Conservation (phyloP, 208 protist genomes). For the Willaertia magna region DNA sequence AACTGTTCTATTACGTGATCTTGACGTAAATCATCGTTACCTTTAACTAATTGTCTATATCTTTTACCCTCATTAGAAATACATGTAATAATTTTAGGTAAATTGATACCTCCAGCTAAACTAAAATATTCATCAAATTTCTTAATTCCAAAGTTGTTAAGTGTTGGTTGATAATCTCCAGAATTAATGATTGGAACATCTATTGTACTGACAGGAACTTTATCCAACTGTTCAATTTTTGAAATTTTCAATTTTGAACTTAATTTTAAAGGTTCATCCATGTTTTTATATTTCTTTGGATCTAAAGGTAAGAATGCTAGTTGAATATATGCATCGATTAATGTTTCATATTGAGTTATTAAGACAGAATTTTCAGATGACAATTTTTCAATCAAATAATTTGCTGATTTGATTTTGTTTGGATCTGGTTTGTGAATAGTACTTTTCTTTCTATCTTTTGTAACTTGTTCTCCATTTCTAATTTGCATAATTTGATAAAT, state of each 20-base stretch:
- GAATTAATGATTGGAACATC: background rate
- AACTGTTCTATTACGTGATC: conserved; percentile 89
- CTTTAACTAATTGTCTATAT: conserved; percentile 55
- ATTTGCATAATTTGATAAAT: background rate
- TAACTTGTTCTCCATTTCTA: background rate
- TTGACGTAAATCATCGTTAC: conserved; percentile 81
- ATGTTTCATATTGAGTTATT: background rate
- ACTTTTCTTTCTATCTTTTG: background rate
- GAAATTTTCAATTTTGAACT: background rate
- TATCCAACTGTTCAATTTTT: background rate
- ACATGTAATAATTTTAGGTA: conserved; percentile 75
- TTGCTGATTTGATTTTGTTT: background rate
- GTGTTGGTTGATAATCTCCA: background rate
- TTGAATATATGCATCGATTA: background rate
- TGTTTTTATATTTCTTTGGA: background rate
- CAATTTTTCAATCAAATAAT: background rate
- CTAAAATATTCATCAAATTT: conserved; percentile 52
- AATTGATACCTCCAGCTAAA: conserved; percentile 75
- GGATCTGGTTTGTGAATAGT: background rate
- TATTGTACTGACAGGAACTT: background rate
- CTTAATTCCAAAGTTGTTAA: conserved; percentile 34
- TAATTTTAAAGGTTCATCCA: background rate
- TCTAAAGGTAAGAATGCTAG: background rate
- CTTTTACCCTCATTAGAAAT: conserved; percentile 53
- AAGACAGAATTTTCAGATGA: background rate